Percentiles rank a stretch among this genome's conserved stretches.
These are phyloP conservation scores for Pyrenula aspistea DNA, from an alignment of 495 filamentous ascomycete species.

Conservation along the genomic window DNA sequence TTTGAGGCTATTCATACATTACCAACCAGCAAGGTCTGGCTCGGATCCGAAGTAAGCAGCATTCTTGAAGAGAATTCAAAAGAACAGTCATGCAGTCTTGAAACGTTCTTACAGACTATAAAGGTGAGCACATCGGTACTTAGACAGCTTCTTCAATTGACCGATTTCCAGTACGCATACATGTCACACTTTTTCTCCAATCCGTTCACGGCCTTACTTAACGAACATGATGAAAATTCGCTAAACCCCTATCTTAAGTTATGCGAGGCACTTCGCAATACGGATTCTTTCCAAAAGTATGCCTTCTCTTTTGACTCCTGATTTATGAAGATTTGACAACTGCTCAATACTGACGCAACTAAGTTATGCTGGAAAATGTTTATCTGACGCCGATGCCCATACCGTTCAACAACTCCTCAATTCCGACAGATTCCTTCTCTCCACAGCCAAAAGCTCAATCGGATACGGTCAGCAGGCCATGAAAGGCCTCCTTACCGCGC, in stretches of 20 bases:
- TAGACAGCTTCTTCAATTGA: conserved; percentile 1
- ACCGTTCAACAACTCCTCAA: conserved; percentile 36
- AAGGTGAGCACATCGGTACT: conserved; percentile 44
- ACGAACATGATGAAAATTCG: conserved; percentile 19
- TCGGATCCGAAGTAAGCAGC: conserved; percentile 55
- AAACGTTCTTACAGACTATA: conserved; percentile 62
- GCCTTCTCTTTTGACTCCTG: too few relatives aligned
- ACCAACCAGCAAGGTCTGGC: conserved; percentile 39
- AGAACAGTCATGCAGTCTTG: conserved; percentile 79
- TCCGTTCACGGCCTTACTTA: conserved; percentile 57
- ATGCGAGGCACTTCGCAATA: conserved; percentile 61
- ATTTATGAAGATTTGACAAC: too few relatives aligned
- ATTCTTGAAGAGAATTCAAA: conserved; percentile 63
- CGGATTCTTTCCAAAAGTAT: conserved; percentile 68
- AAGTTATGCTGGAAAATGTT: conserved; percentile 29
- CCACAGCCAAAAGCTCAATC: conserved; percentile 20
- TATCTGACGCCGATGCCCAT: conserved; percentile 10
- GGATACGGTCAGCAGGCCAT: conserved; percentile 17
- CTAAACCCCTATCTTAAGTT: conserved; percentile 35
- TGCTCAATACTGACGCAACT: background rate
- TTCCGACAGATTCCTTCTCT: conserved; percentile 33
- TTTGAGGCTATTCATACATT: conserved; percentile 57
- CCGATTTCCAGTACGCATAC: conserved; percentile 58
- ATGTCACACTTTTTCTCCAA: conserved; percentile 97
- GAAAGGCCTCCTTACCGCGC: background rate